A percentile compares a stretch with the other conserved stretches of the same genome.
These are phyloP conservation scores for Vanilla planifolia DNA, from an alignment of 106 monocot species.

Conservation along the genomic window DNA sequence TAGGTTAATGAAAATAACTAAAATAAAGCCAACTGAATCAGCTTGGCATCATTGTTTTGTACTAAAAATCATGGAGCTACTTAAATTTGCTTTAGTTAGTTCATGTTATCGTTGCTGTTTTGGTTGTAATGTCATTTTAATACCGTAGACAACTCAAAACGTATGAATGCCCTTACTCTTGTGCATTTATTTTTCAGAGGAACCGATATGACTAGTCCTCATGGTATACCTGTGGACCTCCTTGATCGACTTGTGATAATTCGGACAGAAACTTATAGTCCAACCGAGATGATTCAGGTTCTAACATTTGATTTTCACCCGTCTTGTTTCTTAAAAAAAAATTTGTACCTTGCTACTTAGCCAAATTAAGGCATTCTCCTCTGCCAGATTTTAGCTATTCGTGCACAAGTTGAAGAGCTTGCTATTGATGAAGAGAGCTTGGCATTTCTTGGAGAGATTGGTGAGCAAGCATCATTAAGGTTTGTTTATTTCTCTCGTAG, in stretches of 20 bases:
- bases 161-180: neutral
- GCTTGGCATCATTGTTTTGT: neutral
- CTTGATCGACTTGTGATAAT: slow-evolving; percentile 91
- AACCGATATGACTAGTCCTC: slow-evolving; percentile 93
- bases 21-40: neutral
- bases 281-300: slow-evolving; percentile 99
- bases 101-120: neutral
- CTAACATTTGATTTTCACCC: neutral
- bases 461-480: slow-evolving; percentile 88
- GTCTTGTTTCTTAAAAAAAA: neutral
- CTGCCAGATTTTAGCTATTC: slow-evolving; percentile 80
- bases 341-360: neutral
- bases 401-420: slow-evolving; percentile 91
- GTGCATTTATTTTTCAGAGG: slow-evolving; percentile 42
- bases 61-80: neutral
- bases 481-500: slow-evolving; percentile 6
- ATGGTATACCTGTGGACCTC: slow-evolving; percentile 92
- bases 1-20: slow-evolving; percentile 3
- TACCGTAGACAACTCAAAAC: neutral
- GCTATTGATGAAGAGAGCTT: slow-evolving; percentile 93
- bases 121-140: neutral
- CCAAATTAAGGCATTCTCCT: slow-evolving; percentile 1
- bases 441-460: slow-evolving; percentile 93
- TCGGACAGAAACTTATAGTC: slow-evolving; percentile 89
- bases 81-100: neutral